Conservation (phyloP, 2,329 filamentous ascomycete species). For the Trichoderma aggressivum region DNA sequence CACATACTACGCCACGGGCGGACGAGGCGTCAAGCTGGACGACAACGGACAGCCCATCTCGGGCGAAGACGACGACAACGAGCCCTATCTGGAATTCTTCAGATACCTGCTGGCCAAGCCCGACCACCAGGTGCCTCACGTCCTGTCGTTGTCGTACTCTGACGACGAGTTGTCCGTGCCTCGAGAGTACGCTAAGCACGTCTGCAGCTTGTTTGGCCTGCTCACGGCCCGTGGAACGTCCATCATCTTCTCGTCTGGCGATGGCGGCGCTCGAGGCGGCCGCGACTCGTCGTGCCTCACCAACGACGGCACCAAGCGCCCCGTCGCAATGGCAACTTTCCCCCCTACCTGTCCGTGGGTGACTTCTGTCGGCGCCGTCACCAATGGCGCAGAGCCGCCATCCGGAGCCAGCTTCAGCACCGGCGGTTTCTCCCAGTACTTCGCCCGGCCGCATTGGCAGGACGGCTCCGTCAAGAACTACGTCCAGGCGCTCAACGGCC, state of each 20-base stretch:
- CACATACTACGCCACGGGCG: slow-evolving; percentile 44
- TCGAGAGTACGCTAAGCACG: slow-evolving; percentile 46
- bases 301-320: slow-evolving; percentile 56
- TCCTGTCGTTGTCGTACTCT: slow-evolving; percentile 56
- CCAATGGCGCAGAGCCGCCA: slow-evolving; percentile 35
- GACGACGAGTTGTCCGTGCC: slow-evolving; percentile 58
- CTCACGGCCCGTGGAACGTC: slow-evolving; percentile 52
- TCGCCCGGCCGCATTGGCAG: slow-evolving; percentile 46
- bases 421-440: slow-evolving; percentile 54
- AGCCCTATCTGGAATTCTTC: slow-evolving; percentile 56
- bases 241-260: slow-evolving; percentile 50
- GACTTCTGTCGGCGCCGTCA: slow-evolving; percentile 62
- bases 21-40: slow-evolving; percentile 42
- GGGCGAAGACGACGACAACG: slow-evolving; percentile 41
- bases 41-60: slow-evolving; percentile 35
- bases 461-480: slow-evolving; percentile 39
- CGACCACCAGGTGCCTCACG: slow-evolving; percentile 48
- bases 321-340: slow-evolving; percentile 59
- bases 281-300: slow-evolving; percentile 51
- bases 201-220: slow-evolving; percentile 53
- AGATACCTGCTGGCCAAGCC: slow-evolving; percentile 46
- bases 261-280: slow-evolving; percentile 45
- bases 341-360: slow-evolving; percentile 66
- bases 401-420: slow-evolving; percentile 44
- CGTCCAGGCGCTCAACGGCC: slow-evolving; percentile 37